Conservation (phyloP, 768 basidiomycete species). For the Boletus subcaerulescens region DNA sequence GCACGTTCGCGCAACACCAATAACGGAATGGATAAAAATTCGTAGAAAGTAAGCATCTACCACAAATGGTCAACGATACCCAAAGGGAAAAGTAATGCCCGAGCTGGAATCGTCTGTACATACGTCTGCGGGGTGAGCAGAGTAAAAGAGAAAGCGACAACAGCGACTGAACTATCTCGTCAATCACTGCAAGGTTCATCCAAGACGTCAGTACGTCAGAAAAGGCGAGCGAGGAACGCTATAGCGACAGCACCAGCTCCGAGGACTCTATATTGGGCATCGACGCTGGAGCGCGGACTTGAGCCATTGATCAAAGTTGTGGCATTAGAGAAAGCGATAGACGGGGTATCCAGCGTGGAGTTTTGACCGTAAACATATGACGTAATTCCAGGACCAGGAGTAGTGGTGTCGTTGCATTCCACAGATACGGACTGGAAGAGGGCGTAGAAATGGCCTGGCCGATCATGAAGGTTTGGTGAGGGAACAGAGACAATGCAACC, state of each 20-base stretch:
- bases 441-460: slow-evolving; percentile 65
- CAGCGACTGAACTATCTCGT: background rate
- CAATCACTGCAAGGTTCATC: background rate
- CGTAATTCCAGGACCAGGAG: slow-evolving; percentile 45
- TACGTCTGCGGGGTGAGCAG: background rate
- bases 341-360: slow-evolving; percentile 48
- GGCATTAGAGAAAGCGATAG: slow-evolving; percentile 55
- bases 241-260: slow-evolving; percentile 11
- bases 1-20: background rate
- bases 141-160: background rate
- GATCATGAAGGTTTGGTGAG: background rate
- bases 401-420: slow-evolving; percentile 53
- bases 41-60: background rate
- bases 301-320: slow-evolving; percentile 50
- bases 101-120: background rate
- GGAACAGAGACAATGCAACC: background rate
- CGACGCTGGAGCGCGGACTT: slow-evolving; percentile 2
- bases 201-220: slow-evolving; percentile 12
- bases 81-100: background rate
- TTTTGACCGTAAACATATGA: slow-evolving; percentile 67
- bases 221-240: slow-evolving; percentile 16
- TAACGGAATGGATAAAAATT: background rate
- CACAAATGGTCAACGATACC: background rate
- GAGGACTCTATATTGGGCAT: slow-evolving; percentile 12
- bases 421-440: slow-evolving; percentile 60